Percentiles rank a stretch among this genome's conserved stretches.
Evolutionary conservation across 768 basidiomycete genomes (phyloP).

Genomic region (Daedalea quercina): DNA sequence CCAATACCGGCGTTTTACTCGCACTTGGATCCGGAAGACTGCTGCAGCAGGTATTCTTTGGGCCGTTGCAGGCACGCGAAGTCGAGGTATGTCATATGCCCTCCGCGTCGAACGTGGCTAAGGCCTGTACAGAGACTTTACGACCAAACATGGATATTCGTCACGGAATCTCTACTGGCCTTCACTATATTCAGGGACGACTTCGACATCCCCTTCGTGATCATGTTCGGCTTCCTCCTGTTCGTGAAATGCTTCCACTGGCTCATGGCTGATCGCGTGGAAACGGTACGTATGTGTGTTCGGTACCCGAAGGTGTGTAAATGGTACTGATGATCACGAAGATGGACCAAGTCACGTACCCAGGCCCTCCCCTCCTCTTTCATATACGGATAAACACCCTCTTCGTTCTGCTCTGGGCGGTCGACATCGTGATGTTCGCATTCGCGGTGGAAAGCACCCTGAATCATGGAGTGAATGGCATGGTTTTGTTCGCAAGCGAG

Average conservation of each 20-base stretch:
- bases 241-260: constrained; percentile 98
- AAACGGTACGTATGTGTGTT: constrained; percentile 62
- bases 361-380: constrained; percentile 76
- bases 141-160: constrained; percentile 95
- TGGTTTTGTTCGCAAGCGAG: constrained; percentile 95
- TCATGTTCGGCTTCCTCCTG: constrained; percentile 92
- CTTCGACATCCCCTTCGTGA: constrained; percentile 85
- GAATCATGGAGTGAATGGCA: constrained; percentile 75
- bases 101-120: background rate
- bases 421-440: constrained; percentile 72
- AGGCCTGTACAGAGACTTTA: constrained; percentile 73
- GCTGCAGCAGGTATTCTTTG: constrained; percentile 88
- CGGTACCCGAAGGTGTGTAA: constrained; percentile 2
- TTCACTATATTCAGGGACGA: constrained; percentile 97
- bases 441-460: constrained; percentile 79
- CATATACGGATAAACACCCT: constrained; percentile 77
- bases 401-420: constrained; percentile 65
- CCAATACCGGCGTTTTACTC: constrained; percentile 82
- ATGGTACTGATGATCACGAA: constrained; percentile 25
- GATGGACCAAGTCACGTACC: constrained; percentile 97
- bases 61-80: constrained; percentile 78
- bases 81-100: constrained; percentile 61
- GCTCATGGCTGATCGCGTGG: constrained; percentile 91
- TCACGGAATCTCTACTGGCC: constrained; percentile 92
- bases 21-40: constrained; percentile 70